Conservation (phyloP, 176 grass and related monocot genomes). For the Alopecurus myosuroides region DNA sequence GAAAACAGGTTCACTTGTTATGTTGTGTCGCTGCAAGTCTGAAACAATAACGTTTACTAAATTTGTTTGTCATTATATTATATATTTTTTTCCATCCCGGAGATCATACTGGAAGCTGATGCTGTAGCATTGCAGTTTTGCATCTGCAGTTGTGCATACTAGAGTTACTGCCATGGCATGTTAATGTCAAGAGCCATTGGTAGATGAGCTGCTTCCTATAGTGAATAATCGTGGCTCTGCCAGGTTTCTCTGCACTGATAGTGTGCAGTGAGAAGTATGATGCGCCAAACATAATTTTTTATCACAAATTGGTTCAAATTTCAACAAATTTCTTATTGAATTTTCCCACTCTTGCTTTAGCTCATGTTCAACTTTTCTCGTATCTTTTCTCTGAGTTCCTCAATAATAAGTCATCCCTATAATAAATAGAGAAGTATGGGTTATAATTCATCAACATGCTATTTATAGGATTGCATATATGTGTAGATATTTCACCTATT, state of each 20-base stretch:
- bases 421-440: neutral
- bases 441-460: neutral
- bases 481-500: neutral
- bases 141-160: slow-evolving; percentile 1
- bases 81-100: neutral
- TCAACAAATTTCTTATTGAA: neutral
- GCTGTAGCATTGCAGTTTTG: slow-evolving; percentile 17
- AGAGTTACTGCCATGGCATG: slow-evolving; percentile 74
- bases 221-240: slow-evolving; percentile 48
- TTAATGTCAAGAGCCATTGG: slow-evolving; percentile 68
- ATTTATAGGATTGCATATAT: neutral
- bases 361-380: neutral
- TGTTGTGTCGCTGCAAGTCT: neutral
- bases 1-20: neutral
- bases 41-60: neutral
- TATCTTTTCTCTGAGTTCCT: neutral
- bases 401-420: neutral
- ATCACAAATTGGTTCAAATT: neutral
- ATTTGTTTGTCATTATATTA: neutral
- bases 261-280: slow-evolving; percentile 96
- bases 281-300: slow-evolving; percentile 38
- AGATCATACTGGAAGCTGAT: slow-evolving; percentile 52
- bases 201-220: slow-evolving; percentile 59
- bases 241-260: slow-evolving; percentile 98
- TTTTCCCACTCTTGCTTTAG: slow-evolving; percentile 10